Conservation (phyloP, 768 basidiomycete genomes). For the Phaffia australis region DNA sequence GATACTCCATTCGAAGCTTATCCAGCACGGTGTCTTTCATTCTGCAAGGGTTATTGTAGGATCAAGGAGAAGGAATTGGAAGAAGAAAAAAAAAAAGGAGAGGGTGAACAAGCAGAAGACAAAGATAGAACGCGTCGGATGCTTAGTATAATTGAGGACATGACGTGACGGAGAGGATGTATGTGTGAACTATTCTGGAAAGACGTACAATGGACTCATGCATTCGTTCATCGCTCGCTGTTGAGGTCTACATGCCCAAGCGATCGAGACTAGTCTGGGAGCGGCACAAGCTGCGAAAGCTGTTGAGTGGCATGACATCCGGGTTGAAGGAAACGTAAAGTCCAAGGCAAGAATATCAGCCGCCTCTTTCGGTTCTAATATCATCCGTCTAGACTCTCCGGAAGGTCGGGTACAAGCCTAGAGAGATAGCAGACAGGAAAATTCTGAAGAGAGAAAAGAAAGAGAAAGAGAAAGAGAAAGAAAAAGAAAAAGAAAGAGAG, state of each 20-base stretch:
- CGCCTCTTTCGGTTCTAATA: not conserved
- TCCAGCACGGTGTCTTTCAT: slow-evolving; percentile 14
- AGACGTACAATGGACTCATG: slow-evolving; percentile 41
- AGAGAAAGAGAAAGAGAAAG: no score
- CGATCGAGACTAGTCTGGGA: slow-evolving; percentile 70
- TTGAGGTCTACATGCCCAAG: slow-evolving; percentile 67
- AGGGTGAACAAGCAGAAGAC: not conserved
- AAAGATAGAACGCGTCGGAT: not conserved
- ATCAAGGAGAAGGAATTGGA: no score
- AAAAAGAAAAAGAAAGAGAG: slow-evolving; percentile 1
- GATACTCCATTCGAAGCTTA: slow-evolving; percentile 24
- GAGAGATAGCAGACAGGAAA: no score
- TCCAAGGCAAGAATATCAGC: not conserved
- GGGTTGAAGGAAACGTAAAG: not conserved
- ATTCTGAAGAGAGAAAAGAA: no score
- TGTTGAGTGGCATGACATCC: slow-evolving; percentile 33
- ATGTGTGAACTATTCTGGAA: not conserved
- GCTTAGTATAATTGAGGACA: not conserved
- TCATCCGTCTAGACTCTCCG: no score
- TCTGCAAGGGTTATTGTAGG: not conserved
- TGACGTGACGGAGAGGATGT: not conserved
- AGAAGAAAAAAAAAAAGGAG: not conserved
- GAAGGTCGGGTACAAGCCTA: no score
- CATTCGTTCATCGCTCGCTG: slow-evolving; percentile 63
- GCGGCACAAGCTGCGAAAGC: slow-evolving; percentile 76